Evolutionary conservation across 306 rosid genomes (phyloP).

Genomic region (Casuarina cunninghamiana): DNA sequence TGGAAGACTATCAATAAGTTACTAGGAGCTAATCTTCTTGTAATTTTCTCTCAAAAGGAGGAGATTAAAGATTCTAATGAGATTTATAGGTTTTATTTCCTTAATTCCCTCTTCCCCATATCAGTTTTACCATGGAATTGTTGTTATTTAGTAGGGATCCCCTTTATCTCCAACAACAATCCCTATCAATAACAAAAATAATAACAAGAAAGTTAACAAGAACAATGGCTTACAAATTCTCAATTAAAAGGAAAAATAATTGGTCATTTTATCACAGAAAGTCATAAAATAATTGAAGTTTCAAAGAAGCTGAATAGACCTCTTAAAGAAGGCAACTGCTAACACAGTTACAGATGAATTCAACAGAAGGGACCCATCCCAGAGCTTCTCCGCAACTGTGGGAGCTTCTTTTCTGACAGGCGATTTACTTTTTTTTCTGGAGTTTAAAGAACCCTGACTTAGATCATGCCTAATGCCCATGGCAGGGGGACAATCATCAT

Average conservation of each 20-base stretch:
- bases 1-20: not conserved
- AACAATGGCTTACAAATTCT: not conserved
- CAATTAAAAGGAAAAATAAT: not conserved
- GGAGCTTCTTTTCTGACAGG: constrained; percentile 14
- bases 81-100: not conserved
- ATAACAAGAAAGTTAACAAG: no score
- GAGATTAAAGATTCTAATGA: not conserved
- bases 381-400: constrained; percentile 19
- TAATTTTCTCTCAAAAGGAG: not conserved
- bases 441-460: constrained; percentile 10
- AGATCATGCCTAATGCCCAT: constrained; percentile 4
- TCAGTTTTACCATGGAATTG: not conserved
- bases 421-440: not conserved
- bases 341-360: constrained; percentile 26
- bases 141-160: not conserved
- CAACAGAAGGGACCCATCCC: constrained; percentile 31
- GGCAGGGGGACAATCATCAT: not conserved
- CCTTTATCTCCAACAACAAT: not conserved
- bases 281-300: not conserved
- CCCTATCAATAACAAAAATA: not conserved
- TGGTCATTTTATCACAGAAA: not conserved
- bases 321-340: constrained; percentile 33
- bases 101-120: not conserved
- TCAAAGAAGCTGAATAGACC: constrained; percentile 21
- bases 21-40: not conserved